Evolutionary conservation across 2,329 filamentous ascomycete species (phyloP), one percentile per base, ranked within the genome.

Genomic region (Paecilomyces variotii): DNA sequence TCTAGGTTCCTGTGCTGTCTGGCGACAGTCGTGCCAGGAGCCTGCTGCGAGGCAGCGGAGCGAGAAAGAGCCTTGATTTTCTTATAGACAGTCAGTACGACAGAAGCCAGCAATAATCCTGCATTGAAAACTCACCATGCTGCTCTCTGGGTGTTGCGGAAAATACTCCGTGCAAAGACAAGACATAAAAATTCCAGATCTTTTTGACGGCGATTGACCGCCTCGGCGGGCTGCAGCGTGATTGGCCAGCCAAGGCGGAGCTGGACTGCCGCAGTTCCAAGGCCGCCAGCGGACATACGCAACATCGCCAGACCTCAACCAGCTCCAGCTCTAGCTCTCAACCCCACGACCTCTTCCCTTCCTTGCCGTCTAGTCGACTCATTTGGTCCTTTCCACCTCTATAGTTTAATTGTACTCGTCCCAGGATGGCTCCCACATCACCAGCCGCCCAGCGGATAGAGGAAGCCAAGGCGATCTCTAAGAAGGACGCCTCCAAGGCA

Each of bases 391-490:
- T 27, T 24, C 30, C 53, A 35, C 27, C 2, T 30, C 24, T n/a
- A 12, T 6, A 54, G 4, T 7, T 51, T 58, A 60, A 57, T 62
- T 45, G 30, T 19, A 19, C n/a, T 56, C 55, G 52, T 49, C 61
- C 57, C 62, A 74, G 62, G 62, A 82, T 82, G 81, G 80, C 79
- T 63, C 73, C 76, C 61, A 70, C 68, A 65, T 74, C 74, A 61
- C 79, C 82, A 64, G 80, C 79, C 65, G 79, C 82, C 66, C 80
- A 82, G 74, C 83, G 88, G 80, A 87, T 97, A 83, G 86, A 88
- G 77, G 91, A 97, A 83, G 93, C 91, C 74, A 87, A 93, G 82
- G 87, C 89, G 80, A 80, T 93, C 71, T 84, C 85, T 66, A 91
- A 90, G 80, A 83, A 87, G 64, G 85, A 96, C 72, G 89, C 92